These are phyloP conservation scores for Scedosporium aurantiacum DNA, from an alignment of 2,329 filamentous ascomycete genomes.

Conservation along the genomic window DNA sequence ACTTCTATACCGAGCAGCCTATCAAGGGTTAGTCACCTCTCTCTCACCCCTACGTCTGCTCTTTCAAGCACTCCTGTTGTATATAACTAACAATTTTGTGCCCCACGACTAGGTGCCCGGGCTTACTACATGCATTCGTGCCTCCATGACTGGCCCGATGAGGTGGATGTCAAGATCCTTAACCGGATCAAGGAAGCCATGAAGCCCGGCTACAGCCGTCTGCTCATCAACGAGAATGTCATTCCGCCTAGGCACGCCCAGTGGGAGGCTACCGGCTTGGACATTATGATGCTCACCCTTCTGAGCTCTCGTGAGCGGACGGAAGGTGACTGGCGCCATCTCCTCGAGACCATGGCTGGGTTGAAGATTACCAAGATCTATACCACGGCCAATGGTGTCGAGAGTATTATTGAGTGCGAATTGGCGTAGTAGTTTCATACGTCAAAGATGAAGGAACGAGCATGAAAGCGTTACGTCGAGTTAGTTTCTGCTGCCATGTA, in stretches of 20 bases:
- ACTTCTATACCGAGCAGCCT: slow-evolving; percentile 20
- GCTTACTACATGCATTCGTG: slow-evolving; percentile 25
- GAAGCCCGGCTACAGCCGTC: slow-evolving; percentile 19
- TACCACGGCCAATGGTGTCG: slow-evolving; percentile 19
- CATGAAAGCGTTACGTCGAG: background rate
- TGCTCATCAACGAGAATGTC: slow-evolving; percentile 23
- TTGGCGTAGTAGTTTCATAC: slow-evolving; percentile 8
- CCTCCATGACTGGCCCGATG: slow-evolving; percentile 21
- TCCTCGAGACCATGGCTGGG: slow-evolving; percentile 20
- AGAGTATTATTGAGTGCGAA: slow-evolving; percentile 28
- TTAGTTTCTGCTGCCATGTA: background rate
- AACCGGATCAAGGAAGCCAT: slow-evolving; percentile 17
- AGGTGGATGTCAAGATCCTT: slow-evolving; percentile 18
- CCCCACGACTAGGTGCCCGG: slow-evolving; percentile 13
- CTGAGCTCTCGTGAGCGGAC: slow-evolving; percentile 16
- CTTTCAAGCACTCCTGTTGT: background rate
- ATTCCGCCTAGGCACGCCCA: slow-evolving; percentile 19
- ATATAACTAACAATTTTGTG: background rate
- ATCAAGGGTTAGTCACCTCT: slow-evolving; percentile 14
- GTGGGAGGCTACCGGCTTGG: slow-evolving; percentile 18
- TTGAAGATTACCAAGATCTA: slow-evolving; percentile 24
- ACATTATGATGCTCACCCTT: slow-evolving; percentile 21
- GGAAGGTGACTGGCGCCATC: slow-evolving; percentile 21
- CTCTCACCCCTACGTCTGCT: too few relatives aligned
- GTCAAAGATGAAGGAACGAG: background rate